Conservation (phyloP, 805 yeast species). For the Saturnispora quitensis region DNA sequence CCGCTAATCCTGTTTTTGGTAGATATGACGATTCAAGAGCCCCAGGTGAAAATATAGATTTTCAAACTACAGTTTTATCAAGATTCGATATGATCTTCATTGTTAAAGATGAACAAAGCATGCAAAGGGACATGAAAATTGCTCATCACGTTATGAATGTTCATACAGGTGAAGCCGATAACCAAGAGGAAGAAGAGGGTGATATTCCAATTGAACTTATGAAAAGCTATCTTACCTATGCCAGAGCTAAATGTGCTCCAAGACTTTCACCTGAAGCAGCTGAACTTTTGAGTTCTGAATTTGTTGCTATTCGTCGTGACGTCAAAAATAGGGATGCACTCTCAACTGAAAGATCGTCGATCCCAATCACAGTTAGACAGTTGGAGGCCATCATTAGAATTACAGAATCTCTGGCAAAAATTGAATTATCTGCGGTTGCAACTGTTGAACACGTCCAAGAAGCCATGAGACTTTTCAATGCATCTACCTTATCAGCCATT, state of each 20-base stretch:
- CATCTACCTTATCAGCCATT: slow-evolving; percentile 93
- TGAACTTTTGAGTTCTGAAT: slow-evolving; percentile 82
- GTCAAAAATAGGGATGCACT: slow-evolving; percentile 73
- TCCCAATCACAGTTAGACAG: slow-evolving; percentile 96
- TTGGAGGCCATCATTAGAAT: slow-evolving; percentile 95
- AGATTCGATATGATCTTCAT: slow-evolving; percentile 98
- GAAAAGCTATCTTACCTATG: slow-evolving; percentile 88
- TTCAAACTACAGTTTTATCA: slow-evolving; percentile 92
- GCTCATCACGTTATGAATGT: slow-evolving; percentile 94
- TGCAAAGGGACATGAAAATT: slow-evolving; percentile 72
- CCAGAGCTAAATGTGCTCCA: slow-evolving; percentile 88
- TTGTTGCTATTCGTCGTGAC: slow-evolving; percentile 79
- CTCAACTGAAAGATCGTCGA: slow-evolving; percentile 83
- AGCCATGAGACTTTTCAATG: slow-evolving; percentile 87
- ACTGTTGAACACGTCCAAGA: slow-evolving; percentile 87
- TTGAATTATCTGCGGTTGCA: slow-evolving; percentile 76
- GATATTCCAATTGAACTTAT: slow-evolving; percentile 85
- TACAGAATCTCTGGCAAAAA: slow-evolving; percentile 85
- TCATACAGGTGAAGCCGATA: slow-evolving; percentile 65
- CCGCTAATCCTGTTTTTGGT: slow-evolving; percentile 96
- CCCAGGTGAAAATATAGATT: slow-evolving; percentile 97
- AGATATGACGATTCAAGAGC: slow-evolving; percentile 92
- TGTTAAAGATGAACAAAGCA: slow-evolving; percentile 91
- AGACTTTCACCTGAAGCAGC: slow-evolving; percentile 81
- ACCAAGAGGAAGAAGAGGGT: slow-evolving; percentile 42